Evolutionary conservation across 164 flowering plant species (phyloP).

Genomic region (Macadamia integrifolia): DNA sequence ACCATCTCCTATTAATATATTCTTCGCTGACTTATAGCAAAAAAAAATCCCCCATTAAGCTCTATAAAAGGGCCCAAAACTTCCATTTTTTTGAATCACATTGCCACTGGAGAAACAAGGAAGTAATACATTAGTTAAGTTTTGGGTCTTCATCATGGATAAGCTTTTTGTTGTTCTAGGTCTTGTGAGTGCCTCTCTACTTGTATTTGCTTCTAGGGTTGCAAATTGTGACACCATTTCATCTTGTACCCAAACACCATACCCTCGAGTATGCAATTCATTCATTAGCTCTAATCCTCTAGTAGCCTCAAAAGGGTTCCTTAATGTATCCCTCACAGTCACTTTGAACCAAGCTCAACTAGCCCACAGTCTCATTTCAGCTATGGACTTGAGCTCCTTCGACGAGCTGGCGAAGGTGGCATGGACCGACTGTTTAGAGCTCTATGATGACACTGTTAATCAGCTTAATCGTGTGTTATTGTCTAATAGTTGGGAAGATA

Average conservation of each 20-base stretch:
- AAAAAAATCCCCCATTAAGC: too few relatives aligned
- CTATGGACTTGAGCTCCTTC: too few relatives aligned
- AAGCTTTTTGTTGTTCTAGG: constrained; percentile 4
- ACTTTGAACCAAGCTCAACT: constrained; percentile 12
- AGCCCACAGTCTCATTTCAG: too few relatives aligned
- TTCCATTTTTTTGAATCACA: too few relatives aligned
- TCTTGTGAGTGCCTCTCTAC: constrained; percentile 8
- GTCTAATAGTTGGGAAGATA: neutral
- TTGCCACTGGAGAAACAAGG: too few relatives aligned
- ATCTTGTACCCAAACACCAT: constrained; percentile 53
- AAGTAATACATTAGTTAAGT: too few relatives aligned
- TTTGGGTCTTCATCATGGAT: constrained; percentile 12
- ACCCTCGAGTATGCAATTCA: constrained; percentile 46
- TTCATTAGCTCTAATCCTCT: constrained; percentile 7
- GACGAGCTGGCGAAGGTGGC: neutral
- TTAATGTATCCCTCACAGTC: neutral
- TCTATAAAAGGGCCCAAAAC: too few relatives aligned
- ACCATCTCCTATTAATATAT: too few relatives aligned
- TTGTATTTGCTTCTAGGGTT: neutral
- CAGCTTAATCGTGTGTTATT: neutral
- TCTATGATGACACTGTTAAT: neutral
- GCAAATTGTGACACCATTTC: neutral
- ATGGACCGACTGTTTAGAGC: neutral
- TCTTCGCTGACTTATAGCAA: too few relatives aligned
- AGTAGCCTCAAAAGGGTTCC: too few relatives aligned